Evolutionary conservation across 148 eudicot genomes (phyloP).

Genomic region (Agrostemma githago): DNA sequence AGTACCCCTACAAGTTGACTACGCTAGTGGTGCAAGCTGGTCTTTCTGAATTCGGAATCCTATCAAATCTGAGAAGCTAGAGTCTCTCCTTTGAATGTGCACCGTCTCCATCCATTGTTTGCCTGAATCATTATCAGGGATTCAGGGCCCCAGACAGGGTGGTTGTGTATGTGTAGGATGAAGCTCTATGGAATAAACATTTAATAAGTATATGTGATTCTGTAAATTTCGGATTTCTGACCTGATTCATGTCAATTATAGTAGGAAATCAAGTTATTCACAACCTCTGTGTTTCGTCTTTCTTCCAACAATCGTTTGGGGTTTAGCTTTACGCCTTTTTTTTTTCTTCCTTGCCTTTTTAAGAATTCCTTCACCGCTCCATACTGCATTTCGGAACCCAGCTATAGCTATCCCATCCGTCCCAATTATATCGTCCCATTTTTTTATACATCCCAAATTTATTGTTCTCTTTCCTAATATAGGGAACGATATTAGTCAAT

Average conservation of each 20-base stretch:
- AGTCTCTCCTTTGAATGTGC: neutral
- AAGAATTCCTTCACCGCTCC: no score
- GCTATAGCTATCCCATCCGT: no score
- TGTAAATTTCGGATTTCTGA: neutral
- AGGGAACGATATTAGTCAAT: no score
- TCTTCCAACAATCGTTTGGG: no score
- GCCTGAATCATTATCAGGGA: neutral
- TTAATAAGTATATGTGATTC: neutral
- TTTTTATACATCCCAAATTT: no score
- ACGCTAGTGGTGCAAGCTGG: neutral
- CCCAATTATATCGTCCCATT: no score
- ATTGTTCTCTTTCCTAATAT: no score
- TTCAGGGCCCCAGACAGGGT: conserved; percentile 4
- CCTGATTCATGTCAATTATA: neutral
- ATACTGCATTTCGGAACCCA: no score
- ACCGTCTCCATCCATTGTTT: neutral
- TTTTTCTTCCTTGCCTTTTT: no score
- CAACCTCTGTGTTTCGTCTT: no score
- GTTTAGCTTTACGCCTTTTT: no score
- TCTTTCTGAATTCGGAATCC: neutral
- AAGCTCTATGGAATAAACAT: neutral
- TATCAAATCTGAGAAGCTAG: neutral
- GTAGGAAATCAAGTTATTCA: neutral
- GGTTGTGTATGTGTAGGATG: neutral
- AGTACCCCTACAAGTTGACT: conserved; percentile 6